These are phyloP conservation scores for Leccinum ponderosum DNA, from an alignment of 1,284 basidiomycete genomes.

Conservation along the genomic window DNA sequence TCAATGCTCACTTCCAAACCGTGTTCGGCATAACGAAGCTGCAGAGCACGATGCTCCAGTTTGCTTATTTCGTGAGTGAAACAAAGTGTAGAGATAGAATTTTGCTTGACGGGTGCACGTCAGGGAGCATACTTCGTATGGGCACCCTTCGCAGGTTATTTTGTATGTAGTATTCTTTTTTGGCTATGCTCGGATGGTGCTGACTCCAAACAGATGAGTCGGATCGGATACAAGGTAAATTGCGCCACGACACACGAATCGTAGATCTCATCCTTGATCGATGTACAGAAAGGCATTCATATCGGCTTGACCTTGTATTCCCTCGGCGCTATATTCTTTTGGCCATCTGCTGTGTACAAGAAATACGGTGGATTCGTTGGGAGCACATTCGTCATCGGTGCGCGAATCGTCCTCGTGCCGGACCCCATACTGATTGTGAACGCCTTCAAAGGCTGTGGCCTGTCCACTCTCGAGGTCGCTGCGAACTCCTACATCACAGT, in stretches of 20 bases:
- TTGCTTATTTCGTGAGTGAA: constrained; percentile 72
- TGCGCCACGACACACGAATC: background rate
- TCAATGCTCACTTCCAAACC: constrained; percentile 79
- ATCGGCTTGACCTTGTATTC: constrained; percentile 72
- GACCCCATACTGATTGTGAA: background rate
- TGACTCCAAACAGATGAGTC: constrained; percentile 48
- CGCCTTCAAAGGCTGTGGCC: constrained; percentile 57
- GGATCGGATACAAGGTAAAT: constrained; percentile 58
- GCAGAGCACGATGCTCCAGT: constrained; percentile 82
- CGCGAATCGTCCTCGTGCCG: constrained; percentile 8
- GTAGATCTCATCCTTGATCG: constrained; percentile 7
- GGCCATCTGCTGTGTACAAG: constrained; percentile 72
- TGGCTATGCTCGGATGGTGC: background rate
- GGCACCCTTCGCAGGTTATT: constrained; percentile 56
- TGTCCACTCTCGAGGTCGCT: constrained; percentile 68
- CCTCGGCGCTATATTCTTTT: constrained; percentile 76
- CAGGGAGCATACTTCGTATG: constrained; percentile 70
- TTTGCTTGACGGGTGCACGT: background rate
- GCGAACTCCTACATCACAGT: constrained; percentile 83
- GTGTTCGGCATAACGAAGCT: constrained; percentile 73
- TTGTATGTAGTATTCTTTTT: constrained; percentile 39
- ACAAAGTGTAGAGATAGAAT: background rate
- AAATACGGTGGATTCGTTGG: constrained; percentile 75
- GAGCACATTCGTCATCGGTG: constrained; percentile 68
- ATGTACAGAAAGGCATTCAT: constrained; percentile 57